Evolutionary conservation across 371 early-diverging fungal species (phyloP).

Genomic region (Paraphysoderma sedebokerense): DNA sequence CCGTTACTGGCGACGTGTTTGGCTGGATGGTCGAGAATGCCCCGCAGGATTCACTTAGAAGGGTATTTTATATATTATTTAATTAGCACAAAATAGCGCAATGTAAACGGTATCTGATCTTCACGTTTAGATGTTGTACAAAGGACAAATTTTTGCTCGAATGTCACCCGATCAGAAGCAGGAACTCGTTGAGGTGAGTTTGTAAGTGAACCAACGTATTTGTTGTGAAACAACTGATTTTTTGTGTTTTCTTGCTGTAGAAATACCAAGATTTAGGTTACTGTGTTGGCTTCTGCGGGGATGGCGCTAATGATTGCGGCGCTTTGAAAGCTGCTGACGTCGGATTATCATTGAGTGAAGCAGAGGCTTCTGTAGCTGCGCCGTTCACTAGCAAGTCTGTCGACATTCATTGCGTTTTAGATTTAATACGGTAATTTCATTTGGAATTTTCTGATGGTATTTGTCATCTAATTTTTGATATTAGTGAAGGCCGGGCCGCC

Average conservation of each 20-base stretch:
- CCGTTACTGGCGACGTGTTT: constrained; percentile 90
- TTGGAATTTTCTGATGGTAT: neutral
- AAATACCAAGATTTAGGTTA: constrained; percentile 73
- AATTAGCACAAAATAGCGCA: no score
- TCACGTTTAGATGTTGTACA: constrained; percentile 79
- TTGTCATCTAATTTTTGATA: neutral
- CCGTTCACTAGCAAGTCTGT: constrained; percentile 82
- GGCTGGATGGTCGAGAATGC: constrained; percentile 81
- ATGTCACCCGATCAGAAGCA: constrained; percentile 99
- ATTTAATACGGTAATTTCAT: constrained; percentile 49
- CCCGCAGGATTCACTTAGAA: constrained; percentile 37
- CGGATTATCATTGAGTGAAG: constrained; percentile 91
- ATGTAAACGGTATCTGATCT: no score
- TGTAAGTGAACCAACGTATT: no score
- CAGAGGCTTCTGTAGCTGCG: constrained; percentile 95
- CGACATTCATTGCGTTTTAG: constrained; percentile 81
- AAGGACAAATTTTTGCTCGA: constrained; percentile 87
- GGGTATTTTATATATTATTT: no score
- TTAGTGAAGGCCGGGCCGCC: constrained; percentile 91
- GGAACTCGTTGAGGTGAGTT: constrained; percentile 59
- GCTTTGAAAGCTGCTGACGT: constrained; percentile 97
- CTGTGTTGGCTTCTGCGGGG: constrained; percentile 96
- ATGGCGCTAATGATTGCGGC: constrained; percentile 99
- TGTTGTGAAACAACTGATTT: no score
- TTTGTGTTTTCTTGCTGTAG: neutral